Percentiles rank a stretch among this genome's conserved stretches.
Conservation (phyloP, 352 stramenopile species). For the Phytophthora niederhauseri region DNA sequence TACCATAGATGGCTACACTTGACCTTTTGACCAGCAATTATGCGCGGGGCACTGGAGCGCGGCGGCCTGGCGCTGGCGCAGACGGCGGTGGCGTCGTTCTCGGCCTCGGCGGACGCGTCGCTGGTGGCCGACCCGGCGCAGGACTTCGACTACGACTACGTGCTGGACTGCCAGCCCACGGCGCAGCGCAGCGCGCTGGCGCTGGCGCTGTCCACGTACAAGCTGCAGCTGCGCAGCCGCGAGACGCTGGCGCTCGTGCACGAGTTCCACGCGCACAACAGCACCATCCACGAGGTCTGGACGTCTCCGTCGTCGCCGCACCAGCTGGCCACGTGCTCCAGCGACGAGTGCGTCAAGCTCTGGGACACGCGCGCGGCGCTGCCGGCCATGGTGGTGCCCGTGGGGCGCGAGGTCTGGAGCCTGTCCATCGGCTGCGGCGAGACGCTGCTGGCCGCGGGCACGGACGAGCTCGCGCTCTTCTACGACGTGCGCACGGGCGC, state of each 20-base stretch:
- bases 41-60: slow-evolving; percentile 54
- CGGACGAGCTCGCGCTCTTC: slow-evolving; percentile 81
- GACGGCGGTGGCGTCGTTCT: slow-evolving; percentile 77
- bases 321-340: slow-evolving; percentile 84
- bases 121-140: slow-evolving; percentile 36
- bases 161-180: slow-evolving; percentile 78
- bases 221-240: slow-evolving; percentile 71
- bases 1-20: slow-evolving; percentile 22
- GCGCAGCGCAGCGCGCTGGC: slow-evolving; percentile 62
- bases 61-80: slow-evolving; percentile 58
- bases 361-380: slow-evolving; percentile 75
- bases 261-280: slow-evolving; percentile 80
- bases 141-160: slow-evolving; percentile 89
- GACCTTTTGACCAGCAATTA: slow-evolving; percentile 13
- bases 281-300: slow-evolving; percentile 85
- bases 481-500: slow-evolving; percentile 78
- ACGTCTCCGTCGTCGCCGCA: slow-evolving; percentile 64
- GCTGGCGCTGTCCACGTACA: slow-evolving; percentile 70
- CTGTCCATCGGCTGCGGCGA: slow-evolving; percentile 76
- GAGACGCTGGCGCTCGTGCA: slow-evolving; percentile 69
- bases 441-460: slow-evolving; percentile 75
- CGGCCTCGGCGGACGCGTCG: slow-evolving; percentile 16
- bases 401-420: slow-evolving; percentile 82
- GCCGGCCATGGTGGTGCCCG: slow-evolving; percentile 64
- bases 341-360: slow-evolving; percentile 85